These are phyloP conservation scores for Thraustotheca clavata DNA, from an alignment of 352 stramenopile species.

Conservation along the genomic window DNA sequence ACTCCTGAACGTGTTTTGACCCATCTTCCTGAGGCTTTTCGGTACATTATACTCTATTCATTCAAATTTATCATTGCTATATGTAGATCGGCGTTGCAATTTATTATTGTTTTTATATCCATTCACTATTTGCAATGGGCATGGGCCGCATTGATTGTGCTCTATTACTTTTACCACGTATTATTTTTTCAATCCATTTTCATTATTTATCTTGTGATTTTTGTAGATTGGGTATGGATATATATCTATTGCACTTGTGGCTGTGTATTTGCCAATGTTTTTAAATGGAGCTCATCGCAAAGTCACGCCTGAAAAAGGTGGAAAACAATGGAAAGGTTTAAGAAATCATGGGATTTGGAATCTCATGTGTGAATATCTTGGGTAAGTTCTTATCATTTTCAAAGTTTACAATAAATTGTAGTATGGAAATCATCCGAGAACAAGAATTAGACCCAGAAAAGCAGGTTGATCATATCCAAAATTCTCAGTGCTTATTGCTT, in stretches of 20 bases:
- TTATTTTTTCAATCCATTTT: not conserved
- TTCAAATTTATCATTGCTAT: not conserved
- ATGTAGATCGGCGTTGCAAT: conserved; percentile 2
- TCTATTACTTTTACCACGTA: conserved; percentile 57
- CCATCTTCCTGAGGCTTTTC: not conserved
- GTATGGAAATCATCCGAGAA: conserved; percentile 56
- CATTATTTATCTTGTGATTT: not conserved
- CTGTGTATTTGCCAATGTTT: conserved; percentile 57
- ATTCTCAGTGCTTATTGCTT: not conserved
- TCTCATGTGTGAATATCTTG: conserved; percentile 38
- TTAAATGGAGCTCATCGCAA: conserved; percentile 45
- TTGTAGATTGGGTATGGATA: conserved; percentile 40
- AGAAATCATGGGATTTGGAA: conserved; percentile 42
- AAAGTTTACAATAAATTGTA: conserved; percentile 12
- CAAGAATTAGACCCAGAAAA: conserved; percentile 46
- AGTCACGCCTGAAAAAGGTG: conserved; percentile 25
- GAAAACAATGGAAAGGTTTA: conserved; percentile 43
- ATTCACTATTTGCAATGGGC: conserved; percentile 74
- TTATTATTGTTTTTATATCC: conserved; percentile 39
- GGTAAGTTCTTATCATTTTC: conserved; percentile 21
- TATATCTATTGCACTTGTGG: conserved; percentile 40
- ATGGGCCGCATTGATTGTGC: conserved; percentile 36
- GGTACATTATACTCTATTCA: not conserved
- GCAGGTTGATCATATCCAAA: conserved; percentile 17
- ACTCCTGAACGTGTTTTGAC: not conserved